Conservation (phyloP, 2,329 filamentous ascomycete species). For the Shiraia sp. region DNA sequence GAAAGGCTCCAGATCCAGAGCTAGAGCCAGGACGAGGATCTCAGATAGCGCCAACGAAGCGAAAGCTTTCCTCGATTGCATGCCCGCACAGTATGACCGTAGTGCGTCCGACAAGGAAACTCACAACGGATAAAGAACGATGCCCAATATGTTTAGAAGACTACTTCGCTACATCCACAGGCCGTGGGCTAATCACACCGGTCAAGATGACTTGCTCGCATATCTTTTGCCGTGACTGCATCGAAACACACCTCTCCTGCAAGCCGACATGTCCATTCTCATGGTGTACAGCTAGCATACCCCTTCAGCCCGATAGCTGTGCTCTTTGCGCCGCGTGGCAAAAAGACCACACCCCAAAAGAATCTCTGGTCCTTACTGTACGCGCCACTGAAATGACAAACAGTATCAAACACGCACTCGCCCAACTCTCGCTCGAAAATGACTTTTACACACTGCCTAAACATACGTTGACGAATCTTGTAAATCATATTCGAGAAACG, state of each 20-base stretch:
- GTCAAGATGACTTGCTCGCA: conserved; percentile 15
- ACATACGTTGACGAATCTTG: neutral
- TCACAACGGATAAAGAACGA: conserved; percentile 4
- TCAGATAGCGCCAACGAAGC: neutral
- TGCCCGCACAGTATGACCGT: conserved; percentile 14
- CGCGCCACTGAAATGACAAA: conserved; percentile 16
- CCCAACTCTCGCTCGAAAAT: conserved; percentile 8
- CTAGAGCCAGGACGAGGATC: neutral
- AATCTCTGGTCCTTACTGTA: conserved; percentile 15
- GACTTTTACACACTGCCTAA: conserved; percentile 12
- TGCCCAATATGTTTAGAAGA: conserved; percentile 18
- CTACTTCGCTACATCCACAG: conserved; percentile 10
- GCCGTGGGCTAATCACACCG: conserved; percentile 7
- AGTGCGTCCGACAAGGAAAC: conserved; percentile 7
- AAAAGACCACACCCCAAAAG: conserved; percentile 1
- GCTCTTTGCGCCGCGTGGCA: conserved; percentile 15
- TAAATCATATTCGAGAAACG: conserved; percentile 10
- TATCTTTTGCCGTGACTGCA: conserved; percentile 16
- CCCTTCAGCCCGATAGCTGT: conserved; percentile 12
- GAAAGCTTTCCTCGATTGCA: neutral
- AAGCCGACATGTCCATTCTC: conserved; percentile 12
- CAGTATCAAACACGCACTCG: conserved; percentile 16
- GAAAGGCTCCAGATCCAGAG: neutral
- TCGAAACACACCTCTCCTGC: conserved; percentile 13
- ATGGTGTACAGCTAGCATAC: conserved; percentile 7